These are phyloP conservation scores for Blastomyces emzantsi DNA, from an alignment of 2,329 filamentous ascomycete species.

Conservation along the genomic window DNA sequence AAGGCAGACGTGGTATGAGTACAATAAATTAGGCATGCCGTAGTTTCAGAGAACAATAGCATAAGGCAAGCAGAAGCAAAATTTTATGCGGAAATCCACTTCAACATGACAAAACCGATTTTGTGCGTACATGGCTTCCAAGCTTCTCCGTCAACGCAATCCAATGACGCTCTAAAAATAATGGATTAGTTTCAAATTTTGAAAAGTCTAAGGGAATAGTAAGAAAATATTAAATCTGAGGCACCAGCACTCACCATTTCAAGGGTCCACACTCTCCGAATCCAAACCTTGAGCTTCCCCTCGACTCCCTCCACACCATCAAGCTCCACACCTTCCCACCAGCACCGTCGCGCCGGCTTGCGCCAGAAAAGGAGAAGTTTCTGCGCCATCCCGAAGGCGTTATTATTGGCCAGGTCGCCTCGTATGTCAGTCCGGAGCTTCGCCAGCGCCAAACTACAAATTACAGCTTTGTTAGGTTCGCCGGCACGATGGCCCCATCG, in stretches of 20 bases:
- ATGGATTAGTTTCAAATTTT: constrained; percentile 16
- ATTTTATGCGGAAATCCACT: neutral
- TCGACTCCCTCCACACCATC: constrained; percentile 82
- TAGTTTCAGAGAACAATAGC: constrained; percentile 5
- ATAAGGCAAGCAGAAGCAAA: constrained; percentile 4
- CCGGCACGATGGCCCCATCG: constrained; percentile 94
- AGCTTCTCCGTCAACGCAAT: constrained; percentile 44
- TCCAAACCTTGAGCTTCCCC: constrained; percentile 95
- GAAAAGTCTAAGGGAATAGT: neutral
- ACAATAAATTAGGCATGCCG: constrained; percentile 15
- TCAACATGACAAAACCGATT: neutral
- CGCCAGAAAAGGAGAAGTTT: constrained; percentile 97
- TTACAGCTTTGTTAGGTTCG: constrained; percentile 96
- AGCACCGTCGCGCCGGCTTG: constrained; percentile 90
- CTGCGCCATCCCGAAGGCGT: constrained; percentile 93
- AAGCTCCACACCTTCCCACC: constrained; percentile 97
- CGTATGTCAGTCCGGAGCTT: constrained; percentile 84
- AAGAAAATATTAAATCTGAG: neutral
- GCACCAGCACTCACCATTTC: constrained; percentile 62
- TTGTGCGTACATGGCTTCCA: neutral
- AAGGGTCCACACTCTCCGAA: constrained; percentile 92
- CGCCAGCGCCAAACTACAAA: constrained; percentile 90
- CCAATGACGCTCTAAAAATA: constrained; percentile 66
- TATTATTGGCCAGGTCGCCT: constrained; percentile 62
- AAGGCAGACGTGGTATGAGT: constrained; percentile 14